Conservation (phyloP, 2,329 filamentous ascomycete genomes). For the Daldinia sp. region DNA sequence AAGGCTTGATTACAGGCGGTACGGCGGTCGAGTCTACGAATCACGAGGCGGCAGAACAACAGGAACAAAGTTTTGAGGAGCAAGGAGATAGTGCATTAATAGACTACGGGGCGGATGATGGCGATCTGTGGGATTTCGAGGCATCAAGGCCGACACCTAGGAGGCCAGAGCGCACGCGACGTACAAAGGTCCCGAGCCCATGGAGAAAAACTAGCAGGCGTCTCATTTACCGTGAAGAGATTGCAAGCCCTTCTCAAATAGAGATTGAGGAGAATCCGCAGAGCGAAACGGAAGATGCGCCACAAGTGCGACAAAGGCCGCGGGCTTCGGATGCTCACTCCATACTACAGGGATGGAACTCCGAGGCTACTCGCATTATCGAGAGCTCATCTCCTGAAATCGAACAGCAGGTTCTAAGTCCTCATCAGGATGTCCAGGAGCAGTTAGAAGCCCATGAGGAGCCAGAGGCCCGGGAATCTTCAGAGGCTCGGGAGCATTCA, state of each 20-base stretch:
- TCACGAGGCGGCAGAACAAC: constrained; percentile 33
- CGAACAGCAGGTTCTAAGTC: constrained; percentile 8
- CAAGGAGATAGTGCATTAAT: constrained; percentile 35
- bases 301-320: constrained; percentile 24
- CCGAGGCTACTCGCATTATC: constrained; percentile 10
- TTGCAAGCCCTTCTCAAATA: constrained; percentile 51
- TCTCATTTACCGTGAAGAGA: constrained; percentile 52
- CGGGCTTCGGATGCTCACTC: constrained; percentile 36
- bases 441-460: background rate
- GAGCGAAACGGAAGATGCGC: constrained; percentile 44
- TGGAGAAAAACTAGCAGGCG: constrained; percentile 55
- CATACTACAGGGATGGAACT: constrained; percentile 30
- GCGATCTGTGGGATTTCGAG: constrained; percentile 68
- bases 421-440: constrained; percentile 22
- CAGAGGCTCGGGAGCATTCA: constrained; percentile 13
- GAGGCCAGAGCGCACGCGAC: constrained; percentile 40
- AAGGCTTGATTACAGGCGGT: constrained; percentile 30
- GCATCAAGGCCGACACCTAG: constrained; percentile 61
- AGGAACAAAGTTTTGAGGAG: constrained; percentile 8
- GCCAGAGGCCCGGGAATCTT: background rate
- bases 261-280: constrained; percentile 49
- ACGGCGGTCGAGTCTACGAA: constrained; percentile 39
- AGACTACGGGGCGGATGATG: constrained; percentile 29
- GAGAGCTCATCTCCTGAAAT: constrained; percentile 19
- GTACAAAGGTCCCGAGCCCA: constrained; percentile 54